A percentile compares a stretch with the other conserved stretches of the same genome.
Evolutionary conservation across 2,329 filamentous ascomycete species (phyloP).

Genomic region (Tolypocladium guangdongense): DNA sequence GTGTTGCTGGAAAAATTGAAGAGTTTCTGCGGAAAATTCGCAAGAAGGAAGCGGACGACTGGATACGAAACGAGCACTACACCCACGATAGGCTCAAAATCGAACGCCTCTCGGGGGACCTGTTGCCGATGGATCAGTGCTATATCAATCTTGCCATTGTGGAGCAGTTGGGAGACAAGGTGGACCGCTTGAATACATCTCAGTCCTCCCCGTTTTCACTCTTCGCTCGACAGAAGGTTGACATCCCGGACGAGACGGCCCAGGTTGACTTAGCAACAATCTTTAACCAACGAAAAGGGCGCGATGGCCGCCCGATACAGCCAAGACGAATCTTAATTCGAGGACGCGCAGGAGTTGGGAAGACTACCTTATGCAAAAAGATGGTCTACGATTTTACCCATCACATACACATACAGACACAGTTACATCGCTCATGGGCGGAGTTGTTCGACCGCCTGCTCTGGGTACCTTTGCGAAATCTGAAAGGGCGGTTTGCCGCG

Average conservation of each 20-base stretch:
- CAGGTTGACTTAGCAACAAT: slow-evolving; percentile 14
- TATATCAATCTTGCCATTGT: slow-evolving; percentile 30
- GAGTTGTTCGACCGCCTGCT: slow-evolving; percentile 23
- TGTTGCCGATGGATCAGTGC: slow-evolving; percentile 21
- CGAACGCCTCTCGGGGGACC: slow-evolving; percentile 21
- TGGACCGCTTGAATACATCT: neutral
- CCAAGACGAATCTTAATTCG: slow-evolving; percentile 24
- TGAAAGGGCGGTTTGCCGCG: slow-evolving; percentile 11
- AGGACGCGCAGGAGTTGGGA: slow-evolving; percentile 26
- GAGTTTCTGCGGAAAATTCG: slow-evolving; percentile 8
- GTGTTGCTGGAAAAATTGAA: neutral
- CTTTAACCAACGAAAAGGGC: slow-evolving; percentile 14
- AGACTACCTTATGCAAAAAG: slow-evolving; percentile 31
- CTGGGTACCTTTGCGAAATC: slow-evolving; percentile 26
- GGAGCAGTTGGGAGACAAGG: slow-evolving; percentile 8
- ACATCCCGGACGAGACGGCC: slow-evolving; percentile 8
- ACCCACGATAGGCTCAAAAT: slow-evolving; percentile 15
- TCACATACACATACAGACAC: neutral
- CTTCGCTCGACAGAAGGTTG: slow-evolving; percentile 14
- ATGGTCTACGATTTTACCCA: slow-evolving; percentile 22
- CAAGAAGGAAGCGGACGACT: slow-evolving; percentile 5
- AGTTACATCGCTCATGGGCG: slow-evolving; percentile 2
- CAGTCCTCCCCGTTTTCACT: slow-evolving; percentile 16
- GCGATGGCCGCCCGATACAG: slow-evolving; percentile 3
- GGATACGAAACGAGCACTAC: slow-evolving; percentile 14